These are phyloP conservation scores for Wickerhamiella azymoides DNA, from an alignment of 805 yeast species.

Conservation along the genomic window DNA sequence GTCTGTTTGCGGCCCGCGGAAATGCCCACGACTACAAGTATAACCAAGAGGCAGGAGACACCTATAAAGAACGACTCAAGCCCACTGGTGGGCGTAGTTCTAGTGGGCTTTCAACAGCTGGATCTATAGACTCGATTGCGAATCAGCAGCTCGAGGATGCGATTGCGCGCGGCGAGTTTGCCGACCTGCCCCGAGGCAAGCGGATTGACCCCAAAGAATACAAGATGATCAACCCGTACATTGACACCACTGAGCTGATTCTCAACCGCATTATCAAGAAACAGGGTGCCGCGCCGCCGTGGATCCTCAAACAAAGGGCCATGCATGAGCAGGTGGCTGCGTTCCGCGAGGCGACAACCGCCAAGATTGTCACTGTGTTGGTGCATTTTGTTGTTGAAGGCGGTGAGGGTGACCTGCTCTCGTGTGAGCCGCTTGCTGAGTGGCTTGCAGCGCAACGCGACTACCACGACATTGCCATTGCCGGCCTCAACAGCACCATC, in stretches of 20 bases:
- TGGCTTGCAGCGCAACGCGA: slow-evolving; percentile 30
- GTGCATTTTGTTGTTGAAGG: slow-evolving; percentile 15
- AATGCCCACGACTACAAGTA: slow-evolving; percentile 47
- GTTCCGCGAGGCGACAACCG: slow-evolving; percentile 31
- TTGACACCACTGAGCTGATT: slow-evolving; percentile 61
- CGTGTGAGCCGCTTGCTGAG: slow-evolving; percentile 7
- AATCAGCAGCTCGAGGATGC: slow-evolving; percentile 68
- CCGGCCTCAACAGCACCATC: slow-evolving; percentile 34
- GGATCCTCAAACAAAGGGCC: slow-evolving; percentile 69
- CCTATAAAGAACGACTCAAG: slow-evolving; percentile 13
- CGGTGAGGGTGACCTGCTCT: slow-evolving; percentile 1
- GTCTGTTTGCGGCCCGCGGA: slow-evolving; percentile 51
- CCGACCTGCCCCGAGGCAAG: slow-evolving; percentile 49
- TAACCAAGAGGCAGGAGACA: slow-evolving; percentile 25
- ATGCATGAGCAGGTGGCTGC: slow-evolving; percentile 34
- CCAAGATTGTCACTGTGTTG: slow-evolving; percentile 20
- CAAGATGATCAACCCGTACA: slow-evolving; percentile 37
- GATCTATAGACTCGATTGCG: slow-evolving; percentile 46
- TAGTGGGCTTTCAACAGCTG: slow-evolving; percentile 17
- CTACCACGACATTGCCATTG: slow-evolving; percentile 27
- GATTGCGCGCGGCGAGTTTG: slow-evolving; percentile 53
- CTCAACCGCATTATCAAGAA: slow-evolving; percentile 56
- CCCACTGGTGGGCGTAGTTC: not conserved
- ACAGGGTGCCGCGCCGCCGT: slow-evolving; percentile 76
- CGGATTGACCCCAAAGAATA: slow-evolving; percentile 30